A percentile compares a stretch with the other conserved stretches of the same genome.
These are phyloP conservation scores for Rhodofomes roseus DNA, from an alignment of 1,284 basidiomycete genomes.

Conservation along the genomic window DNA sequence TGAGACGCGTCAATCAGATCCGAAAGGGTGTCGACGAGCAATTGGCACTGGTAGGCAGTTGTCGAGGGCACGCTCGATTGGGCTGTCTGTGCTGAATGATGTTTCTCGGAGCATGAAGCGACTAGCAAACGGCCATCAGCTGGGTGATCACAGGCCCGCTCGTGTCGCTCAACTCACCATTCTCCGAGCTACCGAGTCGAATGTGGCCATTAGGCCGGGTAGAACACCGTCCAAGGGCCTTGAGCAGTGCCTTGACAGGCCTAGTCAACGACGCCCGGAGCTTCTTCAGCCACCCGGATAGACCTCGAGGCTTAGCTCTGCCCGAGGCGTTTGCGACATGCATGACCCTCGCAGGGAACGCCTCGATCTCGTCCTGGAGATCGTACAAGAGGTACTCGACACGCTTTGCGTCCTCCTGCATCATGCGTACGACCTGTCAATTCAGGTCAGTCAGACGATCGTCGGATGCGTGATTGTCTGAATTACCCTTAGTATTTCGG, in stretches of 20 bases:
- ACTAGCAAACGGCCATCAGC: background rate
- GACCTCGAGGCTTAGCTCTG: background rate
- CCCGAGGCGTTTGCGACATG: background rate
- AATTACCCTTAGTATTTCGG: background rate
- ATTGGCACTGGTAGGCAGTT: background rate
- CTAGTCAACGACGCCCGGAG: background rate
- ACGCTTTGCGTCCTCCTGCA: background rate
- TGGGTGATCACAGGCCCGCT: background rate
- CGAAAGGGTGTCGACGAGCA: background rate
- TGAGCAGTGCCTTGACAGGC: background rate
- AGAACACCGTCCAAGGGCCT: constrained; percentile 1
- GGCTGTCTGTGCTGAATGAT: background rate
- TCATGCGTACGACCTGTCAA: constrained; percentile 27
- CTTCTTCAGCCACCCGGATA: constrained; percentile 1
- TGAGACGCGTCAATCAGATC: background rate
- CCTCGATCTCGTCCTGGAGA: constrained; percentile 58
- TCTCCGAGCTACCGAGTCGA: background rate
- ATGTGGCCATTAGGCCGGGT: constrained; percentile 7
- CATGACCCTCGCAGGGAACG: constrained; percentile 1
- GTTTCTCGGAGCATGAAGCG: background rate
- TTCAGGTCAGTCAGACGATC: background rate
- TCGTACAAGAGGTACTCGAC: constrained; percentile 66
- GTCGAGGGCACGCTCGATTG: background rate
- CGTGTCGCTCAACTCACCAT: background rate
- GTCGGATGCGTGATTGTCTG: background rate